Evolutionary conservation across 192 early-diverging fungal species (phyloP), one percentile per base, ranked within the genome.

Genomic region (Coemansia sp.): DNA sequence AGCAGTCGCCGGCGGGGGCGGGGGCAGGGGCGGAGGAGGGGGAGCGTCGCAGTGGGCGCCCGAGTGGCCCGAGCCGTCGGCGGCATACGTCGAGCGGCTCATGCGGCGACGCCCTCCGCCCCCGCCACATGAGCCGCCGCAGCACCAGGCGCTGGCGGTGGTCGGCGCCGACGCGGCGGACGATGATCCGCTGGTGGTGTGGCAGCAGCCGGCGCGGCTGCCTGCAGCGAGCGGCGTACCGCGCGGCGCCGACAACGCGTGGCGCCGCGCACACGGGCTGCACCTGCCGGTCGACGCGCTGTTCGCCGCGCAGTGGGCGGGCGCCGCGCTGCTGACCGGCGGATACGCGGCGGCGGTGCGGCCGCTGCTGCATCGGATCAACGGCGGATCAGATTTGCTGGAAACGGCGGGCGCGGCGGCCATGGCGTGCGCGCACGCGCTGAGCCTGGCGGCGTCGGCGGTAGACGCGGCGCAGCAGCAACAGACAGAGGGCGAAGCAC

Each of bases 11-110:
- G 51, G 8, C 51, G 0, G 51, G 51, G 54, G 62, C 15, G n/a
- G 46, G 39, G 12, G 47, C 17, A 20, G 25, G 20, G 29, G 24
- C 45, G 15, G 36, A 19, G 35, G 4, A 25, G n/a, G 29, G 12
- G 31, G 7, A 11, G n/a, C 58, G n/a, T 65, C 71, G 2, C 20
- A 47, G 29, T 77, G 74, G 74, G 60, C 43, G 14, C 71, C 74
- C 19, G 74, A 76, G 47, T 74, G 74, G 74, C 80, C 74, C 0
- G 71, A 77, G 38, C 74, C 74, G 15, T 71, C 70, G 27, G 58
- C 51, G n/a, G 67, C 70, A 37, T 71, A 73, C 20, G 71, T 74
- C 0, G 68, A 57, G 42, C 37, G 51, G 0, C 59, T 74, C 53
- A 47, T 67, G 62, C 53, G 65, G 27, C 76, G 66, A 46, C 70